These are phyloP conservation scores for Reticulascus tulasneorum DNA, from an alignment of 2,329 filamentous ascomycete species.

Conservation along the genomic window DNA sequence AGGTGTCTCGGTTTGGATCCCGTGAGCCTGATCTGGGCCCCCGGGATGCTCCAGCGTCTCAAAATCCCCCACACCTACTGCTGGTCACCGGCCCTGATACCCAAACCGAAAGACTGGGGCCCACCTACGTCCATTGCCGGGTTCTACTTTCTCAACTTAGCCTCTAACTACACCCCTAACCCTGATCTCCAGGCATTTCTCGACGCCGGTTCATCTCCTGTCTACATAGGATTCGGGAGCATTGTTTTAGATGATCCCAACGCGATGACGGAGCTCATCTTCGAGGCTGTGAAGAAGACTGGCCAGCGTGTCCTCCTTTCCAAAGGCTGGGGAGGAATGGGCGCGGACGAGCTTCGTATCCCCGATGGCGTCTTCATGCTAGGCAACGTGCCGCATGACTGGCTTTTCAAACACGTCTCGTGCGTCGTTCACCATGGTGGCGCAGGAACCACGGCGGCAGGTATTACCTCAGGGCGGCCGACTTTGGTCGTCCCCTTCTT, in stretches of 20 bases:
- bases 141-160: slow-evolving; percentile 57
- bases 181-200: slow-evolving; percentile 52
- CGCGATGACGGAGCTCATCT: slow-evolving; percentile 52
- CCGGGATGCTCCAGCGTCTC: slow-evolving; percentile 63
- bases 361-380: slow-evolving; percentile 55
- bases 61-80: slow-evolving; percentile 73
- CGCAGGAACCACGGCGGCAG: slow-evolving; percentile 62
- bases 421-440: slow-evolving; percentile 63
- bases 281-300: slow-evolving; percentile 52
- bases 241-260: slow-evolving; percentile 63
- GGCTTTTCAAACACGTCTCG: slow-evolving; percentile 57
- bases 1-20: too few species aligned
- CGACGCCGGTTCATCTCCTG: slow-evolving; percentile 50
- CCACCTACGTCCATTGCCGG: slow-evolving; percentile 46
- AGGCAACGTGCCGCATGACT: slow-evolving; percentile 64
- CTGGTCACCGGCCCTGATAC: slow-evolving; percentile 66
- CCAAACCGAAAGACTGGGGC: slow-evolving; percentile 64
- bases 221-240: slow-evolving; percentile 65
- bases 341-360: slow-evolving; percentile 43
- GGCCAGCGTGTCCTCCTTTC: slow-evolving; percentile 59
- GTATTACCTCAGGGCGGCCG: slow-evolving; percentile 54
- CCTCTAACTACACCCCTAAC: slow-evolving; percentile 48
- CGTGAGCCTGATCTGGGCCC: too few species aligned
- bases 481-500: slow-evolving; percentile 67
- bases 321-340: slow-evolving; percentile 62